Conservation (phyloP, 2,329 filamentous ascomycete genomes). For the Penicillium sp. region DNA sequence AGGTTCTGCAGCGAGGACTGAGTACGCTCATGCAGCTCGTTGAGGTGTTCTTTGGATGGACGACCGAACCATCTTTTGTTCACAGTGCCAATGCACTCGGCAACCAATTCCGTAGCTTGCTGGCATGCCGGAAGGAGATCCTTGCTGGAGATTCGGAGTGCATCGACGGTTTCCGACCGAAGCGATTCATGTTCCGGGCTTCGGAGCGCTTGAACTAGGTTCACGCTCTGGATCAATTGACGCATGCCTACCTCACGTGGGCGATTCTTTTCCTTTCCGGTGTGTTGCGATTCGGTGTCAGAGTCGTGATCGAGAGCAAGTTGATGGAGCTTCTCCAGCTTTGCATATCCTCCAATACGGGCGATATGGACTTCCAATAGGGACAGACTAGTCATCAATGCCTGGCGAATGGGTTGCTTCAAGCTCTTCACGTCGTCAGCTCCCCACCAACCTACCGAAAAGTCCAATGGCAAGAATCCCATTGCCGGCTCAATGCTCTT, state of each 20-base stretch:
- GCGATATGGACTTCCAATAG: constrained; percentile 49
- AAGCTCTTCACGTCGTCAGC: constrained; percentile 46
- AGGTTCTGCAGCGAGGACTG: constrained; percentile 28
- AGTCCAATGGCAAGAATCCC: constrained; percentile 50
- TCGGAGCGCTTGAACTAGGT: constrained; percentile 41
- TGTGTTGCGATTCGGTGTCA: background rate
- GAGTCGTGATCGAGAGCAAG: constrained; percentile 11
- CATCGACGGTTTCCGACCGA: constrained; percentile 34
- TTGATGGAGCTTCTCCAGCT: constrained; percentile 18
- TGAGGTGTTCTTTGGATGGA: constrained; percentile 20
- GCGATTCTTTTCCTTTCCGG: constrained; percentile 17
- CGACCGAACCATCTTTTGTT: constrained; percentile 33
- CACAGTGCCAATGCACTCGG: constrained; percentile 31
- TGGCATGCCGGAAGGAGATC: constrained; percentile 30
- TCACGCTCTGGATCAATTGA: constrained; percentile 35
- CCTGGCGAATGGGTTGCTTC: constrained; percentile 38
- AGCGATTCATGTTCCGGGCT: constrained; percentile 39
- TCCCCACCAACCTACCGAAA: constrained; percentile 50
- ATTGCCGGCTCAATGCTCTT: constrained; percentile 43
- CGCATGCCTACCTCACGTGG: constrained; percentile 29
- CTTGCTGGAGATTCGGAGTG: constrained; percentile 31
- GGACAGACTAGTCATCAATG: constrained; percentile 37
- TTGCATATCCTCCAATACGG: constrained; percentile 23
- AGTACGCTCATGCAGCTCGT: constrained; percentile 23
- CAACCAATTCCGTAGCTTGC: constrained; percentile 22